Evolutionary conservation across 1,284 basidiomycete genomes (phyloP).

Genomic region (Puccinia triticina): DNA sequence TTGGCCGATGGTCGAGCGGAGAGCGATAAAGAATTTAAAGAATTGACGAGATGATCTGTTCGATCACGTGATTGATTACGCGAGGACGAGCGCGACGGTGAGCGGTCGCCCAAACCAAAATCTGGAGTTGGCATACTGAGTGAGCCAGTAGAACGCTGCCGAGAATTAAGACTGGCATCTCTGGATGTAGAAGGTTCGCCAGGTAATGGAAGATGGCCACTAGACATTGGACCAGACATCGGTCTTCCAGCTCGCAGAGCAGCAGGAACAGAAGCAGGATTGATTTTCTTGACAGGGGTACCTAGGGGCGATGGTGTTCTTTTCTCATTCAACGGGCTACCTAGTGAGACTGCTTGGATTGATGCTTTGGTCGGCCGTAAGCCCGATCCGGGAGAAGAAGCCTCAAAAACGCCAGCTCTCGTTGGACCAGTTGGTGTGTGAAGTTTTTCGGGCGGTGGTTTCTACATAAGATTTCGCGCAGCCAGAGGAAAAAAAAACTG

Average conservation of each 20-base stretch:
- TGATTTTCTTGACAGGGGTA: constrained; percentile 6
- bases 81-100: constrained; percentile 32
- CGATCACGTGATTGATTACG: constrained; percentile 44
- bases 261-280: constrained; percentile 22
- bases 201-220: constrained; percentile 31
- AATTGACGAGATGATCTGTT: constrained; percentile 2
- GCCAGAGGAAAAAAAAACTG: neutral
- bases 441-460: constrained; percentile 48
- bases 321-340: neutral
- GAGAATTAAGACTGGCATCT: constrained; percentile 13
- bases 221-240: neutral
- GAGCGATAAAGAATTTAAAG: constrained; percentile 37
- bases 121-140: constrained; percentile 29
- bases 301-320: constrained; percentile 20
- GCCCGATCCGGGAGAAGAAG: constrained; percentile 36
- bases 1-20: constrained; percentile 14
- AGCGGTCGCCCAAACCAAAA: constrained; percentile 7
- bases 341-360: neutral
- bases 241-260: constrained; percentile 13
- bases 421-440: constrained; percentile 27
- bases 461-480: constrained; percentile 1
- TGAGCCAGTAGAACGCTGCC: constrained; percentile 36
- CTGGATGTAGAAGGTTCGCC: constrained; percentile 28
- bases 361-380: neutral
- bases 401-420: constrained; percentile 46